These are phyloP conservation scores for Groenewaldozyma salmanticensis DNA, from an alignment of 805 yeast genomes.

Conservation along the genomic window DNA sequence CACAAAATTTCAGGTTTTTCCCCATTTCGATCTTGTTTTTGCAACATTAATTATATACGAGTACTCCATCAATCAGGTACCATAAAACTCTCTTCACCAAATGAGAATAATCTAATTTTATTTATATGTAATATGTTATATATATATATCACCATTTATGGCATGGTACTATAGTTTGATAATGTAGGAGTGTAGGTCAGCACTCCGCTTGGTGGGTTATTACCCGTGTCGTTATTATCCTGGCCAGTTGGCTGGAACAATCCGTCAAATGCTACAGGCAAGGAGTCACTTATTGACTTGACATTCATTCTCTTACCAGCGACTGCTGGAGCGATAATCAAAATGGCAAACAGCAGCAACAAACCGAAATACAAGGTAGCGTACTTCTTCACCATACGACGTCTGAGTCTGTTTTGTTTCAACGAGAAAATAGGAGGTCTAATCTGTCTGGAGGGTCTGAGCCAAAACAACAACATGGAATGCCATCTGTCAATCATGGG, in stretches of 20 bases:
- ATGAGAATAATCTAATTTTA: no score
- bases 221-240: constrained; percentile 68
- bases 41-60: no score
- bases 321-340: constrained; percentile 87
- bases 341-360: constrained; percentile 56
- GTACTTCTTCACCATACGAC: constrained; percentile 95
- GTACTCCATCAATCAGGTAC: no score
- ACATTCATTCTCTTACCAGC: constrained; percentile 52
- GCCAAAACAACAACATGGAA: constrained; percentile 97
- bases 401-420: constrained; percentile 92
- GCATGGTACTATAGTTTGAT: constrained; percentile 15
- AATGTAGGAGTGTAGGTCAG: constrained; percentile 44
- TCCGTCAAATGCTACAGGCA: constrained; percentile 39
- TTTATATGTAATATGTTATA: not conserved
- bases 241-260: constrained; percentile 83
- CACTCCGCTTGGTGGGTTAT: constrained; percentile 30
- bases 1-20: no score
- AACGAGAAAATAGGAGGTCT: constrained; percentile 96
- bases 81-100: no score
- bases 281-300: constrained; percentile 24
- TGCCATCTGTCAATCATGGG: constrained; percentile 97
- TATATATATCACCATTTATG: constrained; percentile 6
- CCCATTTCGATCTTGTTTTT: no score
- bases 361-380: constrained; percentile 68
- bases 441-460: constrained; percentile 91